Evolutionary conservation across 2,329 filamentous ascomycete genomes (phyloP), one percentile per base, ranked within the genome.

Genomic region (Aspergillus quadrilineatus): DNA sequence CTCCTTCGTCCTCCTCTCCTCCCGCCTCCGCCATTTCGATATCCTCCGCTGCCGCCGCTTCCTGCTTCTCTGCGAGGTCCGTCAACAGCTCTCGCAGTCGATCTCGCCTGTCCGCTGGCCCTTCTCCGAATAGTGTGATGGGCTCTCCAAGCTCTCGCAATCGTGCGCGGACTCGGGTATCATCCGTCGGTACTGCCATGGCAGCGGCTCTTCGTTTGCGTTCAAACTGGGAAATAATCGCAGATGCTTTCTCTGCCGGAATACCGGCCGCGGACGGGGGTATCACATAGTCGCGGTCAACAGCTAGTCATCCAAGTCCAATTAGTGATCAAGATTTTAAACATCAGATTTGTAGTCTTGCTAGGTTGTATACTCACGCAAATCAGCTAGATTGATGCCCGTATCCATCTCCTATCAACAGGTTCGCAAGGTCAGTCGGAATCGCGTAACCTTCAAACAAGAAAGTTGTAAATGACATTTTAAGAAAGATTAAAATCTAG

Each of bases 41-140:
- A 69, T 82, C 79, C 26, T 73, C 66, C 22, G 63, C 77, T 2
- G 60, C 85, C 1, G 60, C 76, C 3, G 67, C 80, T 14, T 76
- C 77, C 48, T 78, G 78, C 61, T 84, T 82, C 69, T 92, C 89
- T 1, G 85, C 83, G 62, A 91, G 84, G 50, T 88, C 85, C 2
- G 87, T 87, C 62, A 99, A 79, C 29, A 97, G 78, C 66, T 91
- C 89, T 61, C 94, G 86, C 67, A 99, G 75, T 62, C 94, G 85
- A 69, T 96, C 92, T 77, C 95, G 84, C 58, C 94, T 82, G 66
- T 97, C 93, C 28, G 85, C 87, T 1, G 88, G 87, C 0, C 90
- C 90, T 77, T 99, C 94, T 57, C 92, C 94, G 63, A 99, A 99
- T 0, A 97, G 81, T 0, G 93, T 99, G 54, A 97, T 86, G 9